A percentile compares a stretch with the other conserved stretches of the same genome.
Conservation (phyloP, 176 grass and related monocot genomes). For the sorghum (Sorghum bicolor) region DNA sequence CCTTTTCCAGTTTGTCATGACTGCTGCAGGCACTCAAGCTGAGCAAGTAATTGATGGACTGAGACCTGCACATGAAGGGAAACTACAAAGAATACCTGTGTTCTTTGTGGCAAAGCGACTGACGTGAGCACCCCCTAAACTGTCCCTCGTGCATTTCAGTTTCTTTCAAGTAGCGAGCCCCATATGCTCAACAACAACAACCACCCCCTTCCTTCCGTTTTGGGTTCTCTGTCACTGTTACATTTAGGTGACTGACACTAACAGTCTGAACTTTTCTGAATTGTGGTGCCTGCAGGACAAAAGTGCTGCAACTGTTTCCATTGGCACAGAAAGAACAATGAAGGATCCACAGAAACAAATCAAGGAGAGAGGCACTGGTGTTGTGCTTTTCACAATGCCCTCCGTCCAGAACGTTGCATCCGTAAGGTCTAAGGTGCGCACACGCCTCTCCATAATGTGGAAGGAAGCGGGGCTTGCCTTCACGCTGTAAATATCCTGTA, state of each 20-base stretch:
- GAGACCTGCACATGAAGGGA: slow-evolving; percentile 56
- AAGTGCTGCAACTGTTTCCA: slow-evolving; percentile 62
- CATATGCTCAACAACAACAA: neutral
- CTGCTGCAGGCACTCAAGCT: slow-evolving; percentile 72
- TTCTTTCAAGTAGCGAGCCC: neutral
- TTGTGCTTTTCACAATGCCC: neutral
- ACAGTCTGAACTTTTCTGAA: slow-evolving; percentile 9
- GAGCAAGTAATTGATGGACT: slow-evolving; percentile 61
- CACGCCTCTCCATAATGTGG: neutral
- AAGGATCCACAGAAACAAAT: slow-evolving; percentile 24
- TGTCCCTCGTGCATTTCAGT: neutral
- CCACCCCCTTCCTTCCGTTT: neutral
- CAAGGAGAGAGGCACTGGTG: neutral
- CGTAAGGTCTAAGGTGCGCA: neutral
- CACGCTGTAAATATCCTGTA: slow-evolving; percentile 34
- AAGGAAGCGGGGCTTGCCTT: neutral
- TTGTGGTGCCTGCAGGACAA: slow-evolving; percentile 42
- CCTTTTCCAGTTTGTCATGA: slow-evolving; percentile 82
- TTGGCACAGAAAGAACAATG: slow-evolving; percentile 54
- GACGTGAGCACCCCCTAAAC: slow-evolving; percentile 52
- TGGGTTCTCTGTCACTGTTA: neutral
- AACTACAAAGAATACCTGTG: slow-evolving; percentile 71
- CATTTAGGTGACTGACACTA: neutral
- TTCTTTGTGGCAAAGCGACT: slow-evolving; percentile 73
- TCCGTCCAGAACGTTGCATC: neutral